Conservation (phyloP, 2,329 filamentous ascomycete species). For the Fusarium aywerte region DNA sequence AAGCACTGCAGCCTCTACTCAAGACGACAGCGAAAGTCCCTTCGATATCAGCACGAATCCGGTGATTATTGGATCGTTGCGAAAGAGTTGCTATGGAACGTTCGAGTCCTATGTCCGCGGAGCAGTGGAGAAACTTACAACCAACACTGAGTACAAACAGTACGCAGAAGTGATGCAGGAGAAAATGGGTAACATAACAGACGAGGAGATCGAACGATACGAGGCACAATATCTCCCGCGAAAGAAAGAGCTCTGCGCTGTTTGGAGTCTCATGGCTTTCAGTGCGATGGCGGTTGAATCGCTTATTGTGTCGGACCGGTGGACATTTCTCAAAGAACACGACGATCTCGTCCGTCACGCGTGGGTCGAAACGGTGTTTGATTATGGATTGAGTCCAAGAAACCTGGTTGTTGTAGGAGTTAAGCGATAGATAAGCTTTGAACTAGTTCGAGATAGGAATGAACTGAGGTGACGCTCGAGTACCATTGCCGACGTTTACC, state of each 20-base stretch:
- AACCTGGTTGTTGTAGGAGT: conserved; percentile 95
- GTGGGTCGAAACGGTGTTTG: conserved; percentile 96
- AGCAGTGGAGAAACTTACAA: conserved; percentile 78
- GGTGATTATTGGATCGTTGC: conserved; percentile 85
- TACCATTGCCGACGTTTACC: conserved; percentile 8
- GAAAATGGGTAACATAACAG: conserved; percentile 75
- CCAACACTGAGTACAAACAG: conserved; percentile 65
- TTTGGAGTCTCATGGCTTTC: conserved; percentile 97
- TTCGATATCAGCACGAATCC: conserved; percentile 74
- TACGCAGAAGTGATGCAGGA: conserved; percentile 70
- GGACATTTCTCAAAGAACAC: conserved; percentile 86
- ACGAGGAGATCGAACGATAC: conserved; percentile 80
- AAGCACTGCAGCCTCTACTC: conserved; percentile 15
- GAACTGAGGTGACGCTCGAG: conserved; percentile 7
- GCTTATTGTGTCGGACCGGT: conserved; percentile 89
- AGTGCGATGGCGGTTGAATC: conserved; percentile 90
- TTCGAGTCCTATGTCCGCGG: conserved; percentile 83
- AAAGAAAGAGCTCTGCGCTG: conserved; percentile 83
- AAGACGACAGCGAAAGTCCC: conserved; percentile 51
- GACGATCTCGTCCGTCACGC: conserved; percentile 73
- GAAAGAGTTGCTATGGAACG: conserved; percentile 80
- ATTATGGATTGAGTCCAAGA: conserved; percentile 84
- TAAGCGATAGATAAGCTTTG: conserved; percentile 64
- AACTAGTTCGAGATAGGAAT: conserved; percentile 29
- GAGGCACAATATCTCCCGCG: conserved; percentile 70